A percentile compares a stretch with the other conserved stretches of the same genome.
Evolutionary conservation across 352 stramenopile species (phyloP).

Genomic region (Pythium apleroticum): DNA sequence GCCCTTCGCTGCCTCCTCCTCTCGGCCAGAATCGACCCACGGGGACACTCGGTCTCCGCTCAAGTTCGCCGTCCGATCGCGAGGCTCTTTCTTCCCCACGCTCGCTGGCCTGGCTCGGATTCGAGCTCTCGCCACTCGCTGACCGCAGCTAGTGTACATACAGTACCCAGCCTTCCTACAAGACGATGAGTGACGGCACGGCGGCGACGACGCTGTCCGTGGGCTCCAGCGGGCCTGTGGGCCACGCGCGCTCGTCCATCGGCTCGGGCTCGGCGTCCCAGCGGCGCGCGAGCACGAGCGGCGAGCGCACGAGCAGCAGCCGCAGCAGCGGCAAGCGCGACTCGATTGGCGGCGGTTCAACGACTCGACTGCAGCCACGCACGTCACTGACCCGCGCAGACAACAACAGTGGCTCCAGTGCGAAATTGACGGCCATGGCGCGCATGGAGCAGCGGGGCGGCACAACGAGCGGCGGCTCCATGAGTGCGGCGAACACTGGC

Average conservation of each 20-base stretch:
- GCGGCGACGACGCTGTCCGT: constrained; percentile 22
- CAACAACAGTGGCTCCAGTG: constrained; percentile 17
- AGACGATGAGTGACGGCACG: constrained; percentile 23
- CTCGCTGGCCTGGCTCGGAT: not conserved
- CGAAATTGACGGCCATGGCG: constrained; percentile 24
- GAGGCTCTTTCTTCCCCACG: not conserved
- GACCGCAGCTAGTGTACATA: not conserved
- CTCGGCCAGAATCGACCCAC: not conserved
- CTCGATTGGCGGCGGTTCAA: constrained; percentile 4
- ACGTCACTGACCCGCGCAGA: constrained; percentile 14
- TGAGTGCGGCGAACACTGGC: not conserved
- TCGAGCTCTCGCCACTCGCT: not conserved
- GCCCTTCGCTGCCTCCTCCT: not conserved
- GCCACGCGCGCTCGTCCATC: constrained; percentile 21
- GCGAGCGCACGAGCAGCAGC: constrained; percentile 1
- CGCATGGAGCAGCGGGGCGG: constrained; percentile 27
- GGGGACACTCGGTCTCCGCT: not conserved
- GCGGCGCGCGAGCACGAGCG: not conserved
- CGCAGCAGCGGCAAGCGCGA: constrained; percentile 7
- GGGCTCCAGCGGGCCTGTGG: constrained; percentile 9
- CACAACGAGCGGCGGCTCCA: too few relatives aligned
- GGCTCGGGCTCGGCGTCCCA: constrained; percentile 10
- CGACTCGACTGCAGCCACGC: constrained; percentile 2
- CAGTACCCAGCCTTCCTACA: not conserved
- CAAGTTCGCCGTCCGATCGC: constrained; percentile 1